A percentile compares a stretch with the other conserved stretches of the same genome.
These are phyloP conservation scores for Tubosaeta sp. DNA, from an alignment of 768 basidiomycete species.

Conservation along the genomic window DNA sequence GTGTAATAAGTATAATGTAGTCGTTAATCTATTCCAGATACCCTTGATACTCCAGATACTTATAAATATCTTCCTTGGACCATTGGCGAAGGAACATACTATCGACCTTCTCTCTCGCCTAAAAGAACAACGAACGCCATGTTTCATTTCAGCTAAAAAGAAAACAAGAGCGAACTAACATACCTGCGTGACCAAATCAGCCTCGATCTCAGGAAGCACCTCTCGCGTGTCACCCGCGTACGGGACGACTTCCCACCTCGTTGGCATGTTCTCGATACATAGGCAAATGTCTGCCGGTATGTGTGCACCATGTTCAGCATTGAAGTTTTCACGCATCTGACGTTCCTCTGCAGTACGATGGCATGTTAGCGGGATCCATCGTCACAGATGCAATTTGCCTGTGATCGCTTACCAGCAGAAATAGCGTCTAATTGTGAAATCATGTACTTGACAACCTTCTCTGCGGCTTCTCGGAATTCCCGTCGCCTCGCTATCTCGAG, in stretches of 20 bases:
- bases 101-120: slow-evolving; percentile 32
- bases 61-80: not conserved
- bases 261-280: slow-evolving; percentile 70
- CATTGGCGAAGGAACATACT: not conserved
- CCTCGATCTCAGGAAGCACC: slow-evolving; percentile 56
- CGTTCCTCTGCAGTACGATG: slow-evolving; percentile 53
- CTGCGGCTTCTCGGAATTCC: slow-evolving; percentile 61
- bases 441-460: slow-evolving; percentile 65
- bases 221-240: slow-evolving; percentile 52
- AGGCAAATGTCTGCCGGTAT: slow-evolving; percentile 79
- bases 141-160: not conserved
- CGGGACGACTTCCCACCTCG: slow-evolving; percentile 65
- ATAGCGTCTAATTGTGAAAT: slow-evolving; percentile 57
- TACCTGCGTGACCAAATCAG: slow-evolving; percentile 57
- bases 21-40: not conserved
- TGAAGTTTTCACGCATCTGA: slow-evolving; percentile 60
- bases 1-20: not conserved
- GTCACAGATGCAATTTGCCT: not conserved
- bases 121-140: not conserved
- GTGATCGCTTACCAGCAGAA: slow-evolving; percentile 50
- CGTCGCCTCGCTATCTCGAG: slow-evolving; percentile 67
- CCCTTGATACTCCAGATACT: too few species aligned
- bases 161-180: not conserved
- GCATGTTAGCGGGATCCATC: not conserved
- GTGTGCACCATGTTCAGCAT: slow-evolving; percentile 65